Percentiles rank a stretch among this genome's conserved stretches.
These are phyloP conservation scores for Umbelopsis sp. DNA, from an alignment of 192 early-diverging fungal species.

Conservation along the genomic window DNA sequence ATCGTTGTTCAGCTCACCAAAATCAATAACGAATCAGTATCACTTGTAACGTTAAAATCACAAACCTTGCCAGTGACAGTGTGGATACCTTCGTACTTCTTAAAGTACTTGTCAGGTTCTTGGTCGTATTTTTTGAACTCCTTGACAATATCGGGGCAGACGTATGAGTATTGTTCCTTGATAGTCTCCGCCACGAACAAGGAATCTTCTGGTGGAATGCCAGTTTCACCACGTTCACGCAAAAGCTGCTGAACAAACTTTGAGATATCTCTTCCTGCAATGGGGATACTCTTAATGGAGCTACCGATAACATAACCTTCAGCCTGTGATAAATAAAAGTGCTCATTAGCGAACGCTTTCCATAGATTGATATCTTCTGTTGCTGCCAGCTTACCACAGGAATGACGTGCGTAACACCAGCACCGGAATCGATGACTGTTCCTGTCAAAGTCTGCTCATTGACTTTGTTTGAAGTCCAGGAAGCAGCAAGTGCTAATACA, in stretches of 20 bases:
- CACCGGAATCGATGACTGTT: slow-evolving; percentile 97
- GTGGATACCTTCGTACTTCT: slow-evolving; percentile 83
- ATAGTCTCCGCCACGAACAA: slow-evolving; percentile 92
- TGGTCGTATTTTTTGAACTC: slow-evolving; percentile 94
- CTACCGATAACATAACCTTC: slow-evolving; percentile 98
- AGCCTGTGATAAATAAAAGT: slow-evolving; percentile 56
- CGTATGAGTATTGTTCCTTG: slow-evolving; percentile 97
- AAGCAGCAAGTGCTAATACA: slow-evolving; percentile 94
- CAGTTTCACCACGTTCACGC: slow-evolving; percentile 92
- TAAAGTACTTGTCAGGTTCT: slow-evolving; percentile 89
- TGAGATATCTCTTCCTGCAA: slow-evolving; percentile 97
- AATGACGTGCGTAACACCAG: slow-evolving; percentile 99
- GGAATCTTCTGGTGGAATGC: slow-evolving; percentile 96
- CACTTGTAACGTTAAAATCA: not conserved
- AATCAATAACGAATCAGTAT: not conserved
- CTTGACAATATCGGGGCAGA: slow-evolving; percentile 95
- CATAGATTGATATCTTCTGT: not conserved
- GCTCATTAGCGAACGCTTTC: not conserved
- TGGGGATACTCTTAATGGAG: slow-evolving; percentile 98
- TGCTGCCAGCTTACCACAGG: slow-evolving; percentile 76
- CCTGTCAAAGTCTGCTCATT: slow-evolving; percentile 91
- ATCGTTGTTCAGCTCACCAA: not conserved
- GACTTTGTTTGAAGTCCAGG: slow-evolving; percentile 87
- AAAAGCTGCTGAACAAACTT: slow-evolving; percentile 97
- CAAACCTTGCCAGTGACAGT: slow-evolving; percentile 81